A percentile compares a stretch with the other conserved stretches of the same genome.
phyloP scores from a whole-genome alignment of 1,284 basidiomycete genomes.

The Papiliotrema nemorosa region DNA sequence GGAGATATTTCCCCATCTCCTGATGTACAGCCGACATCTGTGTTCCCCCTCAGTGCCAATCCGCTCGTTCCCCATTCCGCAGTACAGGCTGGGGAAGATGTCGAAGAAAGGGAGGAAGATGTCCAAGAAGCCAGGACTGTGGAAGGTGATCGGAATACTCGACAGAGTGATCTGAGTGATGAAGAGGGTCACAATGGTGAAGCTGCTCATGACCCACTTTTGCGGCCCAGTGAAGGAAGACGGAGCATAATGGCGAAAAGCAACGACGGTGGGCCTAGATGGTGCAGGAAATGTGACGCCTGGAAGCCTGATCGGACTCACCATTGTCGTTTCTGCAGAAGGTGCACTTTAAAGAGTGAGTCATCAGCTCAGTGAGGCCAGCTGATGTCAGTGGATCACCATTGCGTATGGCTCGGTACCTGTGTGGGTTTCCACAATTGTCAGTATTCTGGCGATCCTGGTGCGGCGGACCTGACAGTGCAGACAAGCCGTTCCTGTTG shows the following conservation, averaged over 20 bases:
- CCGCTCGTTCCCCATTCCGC: constrained; percentile 22
- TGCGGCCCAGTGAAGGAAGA: background rate
- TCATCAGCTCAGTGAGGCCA: constrained; percentile 25
- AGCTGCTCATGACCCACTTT: background rate
- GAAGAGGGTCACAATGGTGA: constrained; percentile 14
- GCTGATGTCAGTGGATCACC: constrained; percentile 61
- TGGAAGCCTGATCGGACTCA: constrained; percentile 76
- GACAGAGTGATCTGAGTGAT: background rate
- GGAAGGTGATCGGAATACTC: background rate
- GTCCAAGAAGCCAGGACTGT: background rate
- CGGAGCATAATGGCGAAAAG: constrained; percentile 32
- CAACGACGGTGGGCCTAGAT: constrained; percentile 34
- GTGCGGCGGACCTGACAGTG: background rate
- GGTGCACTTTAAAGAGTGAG: constrained; percentile 82
- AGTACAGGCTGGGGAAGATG: constrained; percentile 20
- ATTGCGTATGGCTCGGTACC: constrained; percentile 81
- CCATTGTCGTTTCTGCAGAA: constrained; percentile 71
- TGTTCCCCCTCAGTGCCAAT: constrained; percentile 25
- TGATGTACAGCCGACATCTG: constrained; percentile 15
- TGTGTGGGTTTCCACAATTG: constrained; percentile 80
- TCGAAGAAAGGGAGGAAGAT: constrained; percentile 8
- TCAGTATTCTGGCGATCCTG: constrained; percentile 10
- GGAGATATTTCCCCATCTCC: background rate
- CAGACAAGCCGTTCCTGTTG: constrained; percentile 74
- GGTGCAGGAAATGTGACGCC: constrained; percentile 45